phyloP scores from a whole-genome alignment of 179 eudicot species.

The Amaranthus tricolor region DNA sequence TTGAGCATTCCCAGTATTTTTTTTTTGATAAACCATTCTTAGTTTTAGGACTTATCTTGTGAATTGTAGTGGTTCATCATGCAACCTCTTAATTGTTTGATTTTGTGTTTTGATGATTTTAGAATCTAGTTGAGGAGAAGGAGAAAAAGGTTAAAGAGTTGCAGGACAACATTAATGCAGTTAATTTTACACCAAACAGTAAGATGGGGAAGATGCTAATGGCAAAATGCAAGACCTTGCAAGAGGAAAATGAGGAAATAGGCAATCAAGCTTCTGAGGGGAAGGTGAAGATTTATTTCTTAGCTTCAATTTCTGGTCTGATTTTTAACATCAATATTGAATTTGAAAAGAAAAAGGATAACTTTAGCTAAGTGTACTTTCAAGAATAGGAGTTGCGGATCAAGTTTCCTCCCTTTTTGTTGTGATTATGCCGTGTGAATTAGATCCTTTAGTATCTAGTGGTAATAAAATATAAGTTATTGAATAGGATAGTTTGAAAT shows the following conservation, averaged over 20 bases:
- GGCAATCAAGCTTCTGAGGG: constrained; percentile 98
- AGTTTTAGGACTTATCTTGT: neutral
- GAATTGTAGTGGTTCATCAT: constrained; percentile 11
- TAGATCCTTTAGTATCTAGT: neutral
- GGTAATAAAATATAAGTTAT: too few species aligned
- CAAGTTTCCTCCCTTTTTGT: neutral
- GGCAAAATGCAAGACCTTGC: constrained; percentile 93
- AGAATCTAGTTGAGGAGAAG: constrained; percentile 98
- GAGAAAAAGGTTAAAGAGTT: constrained; percentile 92
- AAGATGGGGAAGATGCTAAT: constrained; percentile 96
- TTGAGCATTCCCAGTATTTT: neutral
- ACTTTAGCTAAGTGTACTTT: neutral
- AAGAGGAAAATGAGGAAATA: constrained; percentile 98
- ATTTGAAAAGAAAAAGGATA: neutral
- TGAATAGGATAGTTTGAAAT: too few species aligned
- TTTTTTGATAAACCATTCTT: neutral
- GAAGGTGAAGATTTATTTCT: constrained; percentile 53
- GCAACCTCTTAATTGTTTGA: constrained; percentile 14
- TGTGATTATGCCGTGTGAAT: neutral
- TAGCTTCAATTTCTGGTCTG: neutral
- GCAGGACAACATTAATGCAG: constrained; percentile 83
- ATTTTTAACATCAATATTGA: neutral
- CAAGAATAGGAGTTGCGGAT: neutral
- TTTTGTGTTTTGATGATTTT: constrained; percentile 22
- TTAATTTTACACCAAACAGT: constrained; percentile 84